A percentile compares a stretch with the other conserved stretches of the same genome.
Conservation (phyloP, 2,329 filamentous ascomycete genomes). For the Camillea tinctor region DNA sequence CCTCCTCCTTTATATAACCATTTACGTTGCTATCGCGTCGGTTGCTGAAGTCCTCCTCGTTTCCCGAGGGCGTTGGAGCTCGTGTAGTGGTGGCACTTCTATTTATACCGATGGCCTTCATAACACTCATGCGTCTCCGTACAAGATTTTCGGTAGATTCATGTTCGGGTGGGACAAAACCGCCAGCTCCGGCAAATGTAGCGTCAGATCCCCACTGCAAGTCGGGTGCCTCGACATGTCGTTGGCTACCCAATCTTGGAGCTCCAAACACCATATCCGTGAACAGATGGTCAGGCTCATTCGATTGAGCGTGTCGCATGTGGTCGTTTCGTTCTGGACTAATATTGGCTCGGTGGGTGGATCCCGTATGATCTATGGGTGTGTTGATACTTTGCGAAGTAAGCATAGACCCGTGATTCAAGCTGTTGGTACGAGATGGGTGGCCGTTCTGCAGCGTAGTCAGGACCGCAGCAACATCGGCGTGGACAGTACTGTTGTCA, state of each 20-base stretch:
- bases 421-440: constrained; percentile 12
- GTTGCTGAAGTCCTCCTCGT: constrained; percentile 20
- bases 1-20: constrained; percentile 32
- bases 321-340: constrained; percentile 16
- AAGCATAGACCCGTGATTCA: constrained; percentile 15
- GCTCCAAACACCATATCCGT: constrained; percentile 42
- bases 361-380: constrained; percentile 18
- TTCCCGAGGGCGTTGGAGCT: constrained; percentile 52
- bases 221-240: constrained; percentile 39
- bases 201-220: constrained; percentile 68
- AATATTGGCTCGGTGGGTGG: constrained; percentile 16
- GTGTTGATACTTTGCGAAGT: constrained; percentile 17
- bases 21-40: constrained; percentile 24
- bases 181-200: constrained; percentile 57
- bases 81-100: constrained; percentile 60
- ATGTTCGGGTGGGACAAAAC: constrained; percentile 57
- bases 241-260: constrained; percentile 15
- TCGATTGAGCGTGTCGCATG: constrained; percentile 24
- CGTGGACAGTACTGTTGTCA: constrained; percentile 27
- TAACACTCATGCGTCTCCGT: constrained; percentile 52
- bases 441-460: constrained; percentile 28
- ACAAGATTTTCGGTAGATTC: constrained; percentile 59
- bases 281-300: constrained; percentile 32
- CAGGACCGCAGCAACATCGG: constrained; percentile 30
- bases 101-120: constrained; percentile 57